Percentiles rank a stretch among this genome's conserved stretches.
Evolutionary conservation across 2,329 filamentous ascomycete species (phyloP).

Genomic region (Neonectria sp.): DNA sequence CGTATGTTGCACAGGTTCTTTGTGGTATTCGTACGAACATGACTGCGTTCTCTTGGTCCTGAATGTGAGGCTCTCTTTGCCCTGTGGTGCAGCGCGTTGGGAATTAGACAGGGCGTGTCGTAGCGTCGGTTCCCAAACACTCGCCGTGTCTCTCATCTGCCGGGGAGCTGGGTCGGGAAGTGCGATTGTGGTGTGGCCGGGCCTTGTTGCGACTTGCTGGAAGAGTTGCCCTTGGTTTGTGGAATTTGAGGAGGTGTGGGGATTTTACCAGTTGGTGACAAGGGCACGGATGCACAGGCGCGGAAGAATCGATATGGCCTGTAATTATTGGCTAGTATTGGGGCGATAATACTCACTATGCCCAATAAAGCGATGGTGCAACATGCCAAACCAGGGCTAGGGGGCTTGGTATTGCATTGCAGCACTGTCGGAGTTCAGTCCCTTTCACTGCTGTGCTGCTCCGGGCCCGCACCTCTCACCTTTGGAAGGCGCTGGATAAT

Average conservation of each 20-base stretch:
- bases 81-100: conserved; percentile 35
- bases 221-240: conserved; percentile 23
- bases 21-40: not conserved
- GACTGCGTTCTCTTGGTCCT: conserved; percentile 24
- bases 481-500: not conserved
- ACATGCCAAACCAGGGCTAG: conserved; percentile 12
- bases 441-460: not conserved
- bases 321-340: conserved; percentile 30
- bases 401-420: not conserved
- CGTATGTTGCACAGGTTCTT: not conserved
- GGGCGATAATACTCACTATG: not conserved
- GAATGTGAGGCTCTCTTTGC: conserved; percentile 27
- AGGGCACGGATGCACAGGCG: conserved; percentile 7
- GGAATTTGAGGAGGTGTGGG: conserved; percentile 26
- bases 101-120: conserved; percentile 34
- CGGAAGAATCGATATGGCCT: conserved; percentile 14
- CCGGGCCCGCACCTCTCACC: not conserved
- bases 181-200: conserved; percentile 1
- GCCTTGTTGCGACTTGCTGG: conserved; percentile 15
- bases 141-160: conserved; percentile 46
- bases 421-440: not conserved
- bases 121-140: conserved; percentile 46
- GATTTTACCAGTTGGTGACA: conserved; percentile 40
- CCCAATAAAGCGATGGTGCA: conserved; percentile 19
- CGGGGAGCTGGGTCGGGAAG: conserved; percentile 34